Evolutionary conservation across 2,329 filamentous ascomycete genomes (phyloP).

Genomic region (Colletotrichum sidae): DNA sequence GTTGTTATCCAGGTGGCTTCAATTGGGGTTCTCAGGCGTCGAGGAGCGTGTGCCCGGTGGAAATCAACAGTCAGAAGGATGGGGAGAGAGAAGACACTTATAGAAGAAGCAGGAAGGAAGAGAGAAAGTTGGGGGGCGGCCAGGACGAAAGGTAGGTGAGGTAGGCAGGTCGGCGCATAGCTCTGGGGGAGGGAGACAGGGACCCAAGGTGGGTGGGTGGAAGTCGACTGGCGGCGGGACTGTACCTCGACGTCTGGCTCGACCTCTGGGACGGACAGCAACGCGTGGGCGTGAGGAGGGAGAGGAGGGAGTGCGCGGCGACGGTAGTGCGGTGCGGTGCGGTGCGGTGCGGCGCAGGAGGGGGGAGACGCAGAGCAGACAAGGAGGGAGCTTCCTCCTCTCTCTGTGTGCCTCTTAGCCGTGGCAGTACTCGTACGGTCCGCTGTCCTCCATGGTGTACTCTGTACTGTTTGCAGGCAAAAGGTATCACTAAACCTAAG

Average conservation of each 20-base stretch:
- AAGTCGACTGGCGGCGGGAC: slow-evolving; percentile 28
- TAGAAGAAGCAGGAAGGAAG: slow-evolving; percentile 32
- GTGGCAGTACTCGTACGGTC: neutral
- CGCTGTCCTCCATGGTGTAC: slow-evolving; percentile 27
- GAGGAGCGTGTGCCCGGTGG: neutral
- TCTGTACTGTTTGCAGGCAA: slow-evolving; percentile 33
- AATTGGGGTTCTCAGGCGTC: slow-evolving; percentile 41
- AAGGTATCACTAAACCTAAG: slow-evolving; percentile 23
- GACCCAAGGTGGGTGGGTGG: slow-evolving; percentile 34
- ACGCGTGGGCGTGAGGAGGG: too few species aligned
- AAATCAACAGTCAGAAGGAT: slow-evolving; percentile 17
- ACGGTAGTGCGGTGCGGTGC: slow-evolving; percentile 9
- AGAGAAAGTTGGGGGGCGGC: slow-evolving; percentile 34
- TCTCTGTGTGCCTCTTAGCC: slow-evolving; percentile 4
- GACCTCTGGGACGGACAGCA: slow-evolving; percentile 2
- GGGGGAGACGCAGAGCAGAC: slow-evolving; percentile 22
- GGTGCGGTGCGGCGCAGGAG: slow-evolving; percentile 28
- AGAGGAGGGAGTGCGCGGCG: neutral
- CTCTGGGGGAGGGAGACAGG: slow-evolving; percentile 35
- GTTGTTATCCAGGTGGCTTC: slow-evolving; percentile 35
- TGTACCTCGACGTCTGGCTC: slow-evolving; percentile 4
- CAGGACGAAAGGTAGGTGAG: slow-evolving; percentile 28
- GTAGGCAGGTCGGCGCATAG: slow-evolving; percentile 36
- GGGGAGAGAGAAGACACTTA: slow-evolving; percentile 20
- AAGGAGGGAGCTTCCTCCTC: slow-evolving; percentile 32